Conservation (phyloP, 23 red algal genomes). For the Cyanidium caldarium region DNA sequence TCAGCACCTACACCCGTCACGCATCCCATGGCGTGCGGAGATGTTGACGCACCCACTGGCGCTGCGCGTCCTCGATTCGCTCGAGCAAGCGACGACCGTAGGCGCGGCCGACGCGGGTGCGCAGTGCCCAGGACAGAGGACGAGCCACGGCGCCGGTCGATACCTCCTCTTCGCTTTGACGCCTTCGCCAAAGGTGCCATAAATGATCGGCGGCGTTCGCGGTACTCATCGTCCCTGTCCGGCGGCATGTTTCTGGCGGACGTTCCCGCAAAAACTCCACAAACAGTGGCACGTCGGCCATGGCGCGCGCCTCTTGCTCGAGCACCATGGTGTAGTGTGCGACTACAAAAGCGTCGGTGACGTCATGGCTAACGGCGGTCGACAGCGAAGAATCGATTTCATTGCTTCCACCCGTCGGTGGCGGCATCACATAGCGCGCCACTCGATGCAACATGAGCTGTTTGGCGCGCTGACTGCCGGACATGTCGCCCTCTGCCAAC, state of each 20-base stretch:
- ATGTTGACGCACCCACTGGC: neutral
- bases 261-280: neutral
- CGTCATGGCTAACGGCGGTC: neutral
- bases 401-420: neutral
- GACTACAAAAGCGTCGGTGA: neutral
- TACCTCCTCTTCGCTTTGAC: neutral
- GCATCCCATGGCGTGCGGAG: neutral
- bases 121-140: neutral
- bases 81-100: neutral
- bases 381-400: too few species aligned
- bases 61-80: neutral
- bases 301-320: neutral
- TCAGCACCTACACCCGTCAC: too few species aligned
- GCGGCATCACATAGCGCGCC: too few species aligned
- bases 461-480: neutral
- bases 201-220: neutral
- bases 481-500: neutral
- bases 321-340: slow-evolving; percentile 7
- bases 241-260: neutral
- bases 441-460: neutral
- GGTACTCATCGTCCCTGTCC: neutral
- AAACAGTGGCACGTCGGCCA: neutral
- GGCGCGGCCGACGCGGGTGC: neutral
- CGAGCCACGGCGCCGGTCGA: neutral
- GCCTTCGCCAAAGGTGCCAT: neutral